Conservation (phyloP, 257 asterid species). For the Petunia axillaris region DNA sequence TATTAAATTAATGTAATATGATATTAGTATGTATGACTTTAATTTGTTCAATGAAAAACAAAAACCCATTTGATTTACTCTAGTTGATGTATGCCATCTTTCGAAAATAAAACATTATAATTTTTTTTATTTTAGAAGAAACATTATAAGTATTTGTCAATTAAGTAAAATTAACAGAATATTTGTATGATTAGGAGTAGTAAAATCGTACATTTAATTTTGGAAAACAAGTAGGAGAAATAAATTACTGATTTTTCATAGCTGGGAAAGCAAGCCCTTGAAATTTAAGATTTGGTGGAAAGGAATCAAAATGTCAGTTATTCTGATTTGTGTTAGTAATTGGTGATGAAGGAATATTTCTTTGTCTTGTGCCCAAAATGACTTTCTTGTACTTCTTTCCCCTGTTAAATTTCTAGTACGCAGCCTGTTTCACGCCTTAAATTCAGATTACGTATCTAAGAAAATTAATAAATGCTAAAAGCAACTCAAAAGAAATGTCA, state of each 20-base stretch:
- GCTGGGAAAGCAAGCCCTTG: not conserved
- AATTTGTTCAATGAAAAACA: no score
- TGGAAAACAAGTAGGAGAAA: no score
- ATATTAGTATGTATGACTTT: no score
- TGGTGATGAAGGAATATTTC: not conserved
- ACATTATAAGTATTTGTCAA: no score
- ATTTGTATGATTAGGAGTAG: no score
- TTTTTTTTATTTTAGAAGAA: no score
- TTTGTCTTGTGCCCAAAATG: not conserved
- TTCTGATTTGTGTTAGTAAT: not conserved
- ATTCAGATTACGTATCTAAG: not conserved
- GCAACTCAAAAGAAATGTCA: not conserved
- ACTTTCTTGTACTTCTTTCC: not conserved
- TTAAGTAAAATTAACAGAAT: no score
- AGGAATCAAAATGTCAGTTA: not conserved
- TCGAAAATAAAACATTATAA: no score
- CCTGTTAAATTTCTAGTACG: not conserved
- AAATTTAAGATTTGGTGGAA: not conserved
- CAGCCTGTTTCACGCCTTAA: not conserved
- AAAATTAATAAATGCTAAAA: not conserved
- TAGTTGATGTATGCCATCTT: no score
- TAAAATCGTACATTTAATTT: no score
- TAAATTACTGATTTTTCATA: not conserved
- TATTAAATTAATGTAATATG: no score
- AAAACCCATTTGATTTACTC: no score